Evolutionary conservation across 805 yeast genomes (phyloP), one percentile per base, ranked within the genome.

Genomic region (Candida adriatica): DNA sequence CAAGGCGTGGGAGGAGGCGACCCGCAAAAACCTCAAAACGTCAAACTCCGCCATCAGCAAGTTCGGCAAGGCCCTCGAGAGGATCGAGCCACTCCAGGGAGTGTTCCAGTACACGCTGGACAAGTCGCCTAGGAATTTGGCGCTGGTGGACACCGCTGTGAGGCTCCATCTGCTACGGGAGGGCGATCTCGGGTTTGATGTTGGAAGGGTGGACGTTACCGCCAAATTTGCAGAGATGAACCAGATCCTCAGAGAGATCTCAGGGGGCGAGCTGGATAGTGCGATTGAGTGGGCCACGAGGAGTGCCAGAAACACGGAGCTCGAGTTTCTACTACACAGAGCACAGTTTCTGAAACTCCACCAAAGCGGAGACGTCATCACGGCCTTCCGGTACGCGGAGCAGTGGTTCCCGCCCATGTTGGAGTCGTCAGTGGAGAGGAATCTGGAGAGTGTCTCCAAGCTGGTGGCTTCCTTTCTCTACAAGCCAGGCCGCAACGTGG

Each of bases 241-340:
- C 37, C 31, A 6, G 48, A 45, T 17, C 40, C 60, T 69, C 3
- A 34, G 39, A 2, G 59, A 59, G 16, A 69, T 73, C 36, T 46
- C 54, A 6, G 48, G 56, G 3, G 55, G 60, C 4, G 52, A 71
- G 31, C 45, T 68, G 17, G 46, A 43, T 5, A 60, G 66, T 6
- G 79, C 81, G 10, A 62, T 70, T 18, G 52, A 51, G 3, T 76
- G 83, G 83, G 61, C 64, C 18, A 34, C 43, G 6, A 28, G 37
- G 6, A 47, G 59, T 24, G 39, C 44, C 13, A 31, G 26, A n/a
- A 38, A 30, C 23, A 31, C 37, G 2, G 64, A 64, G 29, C 45
- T 72, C 16, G 72, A 66, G 42, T 68, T 65, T 44, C 56, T 53
- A 30, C 43, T 72, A 27, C 73, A 68, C 44, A 57, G 58, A 34